Conservation (phyloP, 1,284 basidiomycete species). For the Fomitopsis pinicola region DNA sequence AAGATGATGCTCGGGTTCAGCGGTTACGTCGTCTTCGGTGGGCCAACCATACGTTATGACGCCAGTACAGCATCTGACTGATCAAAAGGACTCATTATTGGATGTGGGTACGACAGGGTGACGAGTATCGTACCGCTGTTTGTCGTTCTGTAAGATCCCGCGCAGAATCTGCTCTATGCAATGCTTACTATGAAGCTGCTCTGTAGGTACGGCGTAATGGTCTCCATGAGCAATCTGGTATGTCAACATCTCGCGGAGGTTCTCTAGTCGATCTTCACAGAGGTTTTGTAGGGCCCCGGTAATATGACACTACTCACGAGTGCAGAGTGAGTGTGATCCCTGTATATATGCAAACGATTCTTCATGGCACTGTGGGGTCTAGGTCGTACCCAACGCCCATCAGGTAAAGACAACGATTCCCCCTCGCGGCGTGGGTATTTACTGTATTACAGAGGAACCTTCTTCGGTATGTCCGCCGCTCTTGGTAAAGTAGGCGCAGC, state of each 20-base stretch:
- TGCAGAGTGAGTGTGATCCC: constrained; percentile 45
- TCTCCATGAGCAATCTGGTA: constrained; percentile 64
- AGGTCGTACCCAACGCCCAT: constrained; percentile 67
- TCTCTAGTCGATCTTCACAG: too few relatives aligned
- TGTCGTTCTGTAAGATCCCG: constrained; percentile 50
- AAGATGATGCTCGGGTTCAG: constrained; percentile 3
- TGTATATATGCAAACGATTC: constrained; percentile 5
- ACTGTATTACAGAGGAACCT: constrained; percentile 45
- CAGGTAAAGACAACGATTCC: constrained; percentile 30
- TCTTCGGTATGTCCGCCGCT: constrained; percentile 69
- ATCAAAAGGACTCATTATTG: constrained; percentile 53
- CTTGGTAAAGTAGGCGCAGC: constrained; percentile 65
- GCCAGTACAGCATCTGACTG: neutral
- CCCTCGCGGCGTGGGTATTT: neutral
- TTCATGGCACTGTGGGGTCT: constrained; percentile 8
- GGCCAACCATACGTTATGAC: neutral
- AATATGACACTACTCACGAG: constrained; percentile 69
- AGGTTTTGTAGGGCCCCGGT: constrained; percentile 56
- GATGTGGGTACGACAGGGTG: constrained; percentile 63
- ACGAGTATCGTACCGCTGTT: constrained; percentile 64
- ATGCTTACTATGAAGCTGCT: constrained; percentile 19
- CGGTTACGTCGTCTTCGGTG: constrained; percentile 1
- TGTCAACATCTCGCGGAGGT: neutral
- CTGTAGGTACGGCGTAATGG: constrained; percentile 61
- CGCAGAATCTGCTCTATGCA: constrained; percentile 32